These are phyloP conservation scores for Exophiala sp. DNA, from an alignment of 2,329 filamentous ascomycete species.

Conservation along the genomic window DNA sequence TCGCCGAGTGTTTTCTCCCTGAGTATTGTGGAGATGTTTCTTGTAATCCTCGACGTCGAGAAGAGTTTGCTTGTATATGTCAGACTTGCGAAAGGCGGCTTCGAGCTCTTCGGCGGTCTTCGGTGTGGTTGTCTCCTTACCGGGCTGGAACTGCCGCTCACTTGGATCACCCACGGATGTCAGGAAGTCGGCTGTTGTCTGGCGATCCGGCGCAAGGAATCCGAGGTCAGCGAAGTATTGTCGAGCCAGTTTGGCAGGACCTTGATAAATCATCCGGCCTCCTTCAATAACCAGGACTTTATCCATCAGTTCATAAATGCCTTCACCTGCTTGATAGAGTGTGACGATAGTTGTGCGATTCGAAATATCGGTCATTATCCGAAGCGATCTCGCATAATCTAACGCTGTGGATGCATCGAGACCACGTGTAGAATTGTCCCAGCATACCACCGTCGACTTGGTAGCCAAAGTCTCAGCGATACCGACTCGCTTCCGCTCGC, in stretches of 20 bases:
- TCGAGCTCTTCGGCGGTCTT: constrained; percentile 68
- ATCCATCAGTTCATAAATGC: constrained; percentile 71
- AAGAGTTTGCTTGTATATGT: constrained; percentile 58
- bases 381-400: constrained; percentile 68
- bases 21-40: constrained; percentile 52
- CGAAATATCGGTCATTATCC: constrained; percentile 72
- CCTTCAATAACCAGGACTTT: constrained; percentile 75
- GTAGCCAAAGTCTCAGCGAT: constrained; percentile 75
- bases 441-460: constrained; percentile 69
- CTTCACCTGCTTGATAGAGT: constrained; percentile 67
- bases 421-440: constrained; percentile 79
- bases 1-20: constrained; percentile 58
- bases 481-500: constrained; percentile 75
- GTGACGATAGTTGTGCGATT: constrained; percentile 69
- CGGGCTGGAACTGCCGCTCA: constrained; percentile 65
- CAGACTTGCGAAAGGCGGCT: constrained; percentile 62
- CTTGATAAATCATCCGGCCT: constrained; percentile 67
- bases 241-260: constrained; percentile 57
- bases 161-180: constrained; percentile 71
- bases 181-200: constrained; percentile 75
- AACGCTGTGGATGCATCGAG: constrained; percentile 75
- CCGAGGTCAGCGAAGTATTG: constrained; percentile 66
- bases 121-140: constrained; percentile 63
- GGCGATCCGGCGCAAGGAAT: constrained; percentile 56
- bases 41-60: constrained; percentile 62